Evolutionary conservation across 441 rosid species (phyloP).

Genomic region (Populus hybrid): DNA sequence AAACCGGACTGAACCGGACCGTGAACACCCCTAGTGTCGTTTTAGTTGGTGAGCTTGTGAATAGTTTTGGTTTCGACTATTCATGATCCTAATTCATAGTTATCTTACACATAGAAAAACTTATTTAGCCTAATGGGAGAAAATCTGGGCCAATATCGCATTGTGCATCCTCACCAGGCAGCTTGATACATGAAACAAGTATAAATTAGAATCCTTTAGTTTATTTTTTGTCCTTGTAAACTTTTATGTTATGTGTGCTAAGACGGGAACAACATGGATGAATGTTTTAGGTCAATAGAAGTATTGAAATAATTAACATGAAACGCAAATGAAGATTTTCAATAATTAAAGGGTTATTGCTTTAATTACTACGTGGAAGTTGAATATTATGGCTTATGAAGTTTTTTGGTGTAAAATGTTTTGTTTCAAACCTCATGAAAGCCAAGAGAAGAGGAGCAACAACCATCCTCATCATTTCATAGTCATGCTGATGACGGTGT

Average conservation of each 20-base stretch:
- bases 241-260: too few species aligned
- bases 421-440: not conserved
- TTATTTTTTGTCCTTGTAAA: too few species aligned
- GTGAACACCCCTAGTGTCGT: too few species aligned
- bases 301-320: not conserved
- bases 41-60: not conserved
- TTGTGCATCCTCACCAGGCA: conserved; percentile 63
- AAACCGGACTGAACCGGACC: too few species aligned
- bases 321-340: not conserved
- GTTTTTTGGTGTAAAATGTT: not conserved
- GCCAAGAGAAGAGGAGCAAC: too few species aligned
- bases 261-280: not conserved
- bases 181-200: conserved; percentile 53
- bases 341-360: not conserved
- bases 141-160: conserved; percentile 74
- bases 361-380: not conserved
- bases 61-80: not conserved
- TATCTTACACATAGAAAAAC: conserved; percentile 47
- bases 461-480: too few species aligned
- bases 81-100: not conserved
- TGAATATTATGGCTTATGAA: not conserved
- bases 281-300: not conserved
- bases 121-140: conserved; percentile 92
- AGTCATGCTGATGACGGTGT: too few species aligned
- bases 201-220: not conserved